Percentiles rank a stretch among this genome's conserved stretches.
phyloP scores from a whole-genome alignment of 78 protist genomes.

The Planoprotostelium fungivorum region DNA sequence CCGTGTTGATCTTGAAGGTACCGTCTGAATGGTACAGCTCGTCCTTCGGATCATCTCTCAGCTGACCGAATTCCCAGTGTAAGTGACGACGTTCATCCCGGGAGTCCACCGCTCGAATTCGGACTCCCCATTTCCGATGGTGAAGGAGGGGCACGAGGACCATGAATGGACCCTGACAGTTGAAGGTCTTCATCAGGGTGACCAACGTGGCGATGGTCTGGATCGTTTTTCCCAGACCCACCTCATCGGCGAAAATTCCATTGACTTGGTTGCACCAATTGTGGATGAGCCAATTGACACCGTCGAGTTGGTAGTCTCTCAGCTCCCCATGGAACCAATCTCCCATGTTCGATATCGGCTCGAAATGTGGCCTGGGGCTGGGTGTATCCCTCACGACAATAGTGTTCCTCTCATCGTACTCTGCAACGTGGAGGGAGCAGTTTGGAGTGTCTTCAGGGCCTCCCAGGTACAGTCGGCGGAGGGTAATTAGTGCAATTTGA shows the following conservation, averaged over 20 bases:
- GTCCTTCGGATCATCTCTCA: constrained; percentile 45
- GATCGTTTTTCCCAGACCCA: constrained; percentile 58
- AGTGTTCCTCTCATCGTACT: constrained; percentile 9
- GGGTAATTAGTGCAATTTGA: constrained; percentile 76
- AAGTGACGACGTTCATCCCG: constrained; percentile 57
- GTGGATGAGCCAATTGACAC: constrained; percentile 71
- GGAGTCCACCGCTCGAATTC: constrained; percentile 90
- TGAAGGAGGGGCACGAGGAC: constrained; percentile 88
- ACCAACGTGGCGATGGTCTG: neutral
- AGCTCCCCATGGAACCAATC: constrained; percentile 36
- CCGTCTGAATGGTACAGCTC: constrained; percentile 50
- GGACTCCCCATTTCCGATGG: constrained; percentile 74
- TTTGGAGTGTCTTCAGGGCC: constrained; percentile 20
- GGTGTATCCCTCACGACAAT: constrained; percentile 12
- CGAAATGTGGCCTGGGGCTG: constrained; percentile 19
- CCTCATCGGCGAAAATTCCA: constrained; percentile 76
- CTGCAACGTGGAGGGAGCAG: constrained; percentile 11
- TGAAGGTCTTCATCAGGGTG: neutral
- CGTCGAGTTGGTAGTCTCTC: constrained; percentile 91
- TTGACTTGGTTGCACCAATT: constrained; percentile 18
- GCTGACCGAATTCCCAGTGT: constrained; percentile 37
- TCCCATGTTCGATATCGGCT: constrained; percentile 24
- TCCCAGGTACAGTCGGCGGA: constrained; percentile 90
- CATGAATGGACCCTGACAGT: constrained; percentile 82
- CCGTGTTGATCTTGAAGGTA: constrained; percentile 63